phyloP scores from a whole-genome alignment of 2,329 filamentous ascomycete genomes.

The Phyllosticta capitalensis region DNA sequence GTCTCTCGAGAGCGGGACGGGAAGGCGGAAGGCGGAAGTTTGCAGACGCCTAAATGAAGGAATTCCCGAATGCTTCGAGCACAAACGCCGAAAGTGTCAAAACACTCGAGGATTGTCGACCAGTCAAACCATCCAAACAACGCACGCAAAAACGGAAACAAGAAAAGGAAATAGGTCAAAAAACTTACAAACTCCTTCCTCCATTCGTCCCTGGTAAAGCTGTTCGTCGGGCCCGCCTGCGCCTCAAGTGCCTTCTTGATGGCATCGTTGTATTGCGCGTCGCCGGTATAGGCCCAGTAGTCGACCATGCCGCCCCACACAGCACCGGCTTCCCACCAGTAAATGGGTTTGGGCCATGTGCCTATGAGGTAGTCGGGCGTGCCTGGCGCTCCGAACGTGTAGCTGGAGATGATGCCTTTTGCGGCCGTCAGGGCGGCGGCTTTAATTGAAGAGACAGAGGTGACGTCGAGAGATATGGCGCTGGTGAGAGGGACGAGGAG shows the following conservation, averaged over 20 bases:
- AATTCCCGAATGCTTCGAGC: no score
- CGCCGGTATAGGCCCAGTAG: slow-evolving; percentile 35
- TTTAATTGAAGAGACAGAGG: not conserved
- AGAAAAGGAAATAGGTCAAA: not conserved
- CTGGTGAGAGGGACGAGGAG: not conserved
- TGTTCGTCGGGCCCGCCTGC: slow-evolving; percentile 61
- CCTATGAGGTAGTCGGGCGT: slow-evolving; percentile 31
- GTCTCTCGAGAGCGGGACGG: slow-evolving; percentile 1
- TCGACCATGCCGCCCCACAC: slow-evolving; percentile 31
- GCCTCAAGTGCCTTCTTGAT: slow-evolving; percentile 51
- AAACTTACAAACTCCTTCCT: slow-evolving; percentile 19
- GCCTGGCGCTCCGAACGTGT: slow-evolving; percentile 3
- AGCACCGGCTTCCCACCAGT: slow-evolving; percentile 35
- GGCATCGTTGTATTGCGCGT: slow-evolving; percentile 28
- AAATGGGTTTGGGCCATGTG: slow-evolving; percentile 40
- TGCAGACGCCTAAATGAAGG: no score
- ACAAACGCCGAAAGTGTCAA: no score
- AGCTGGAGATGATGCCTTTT: slow-evolving; percentile 4
- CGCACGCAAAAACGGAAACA: no score
- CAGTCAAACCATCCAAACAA: no score
- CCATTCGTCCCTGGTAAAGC: slow-evolving; percentile 52
- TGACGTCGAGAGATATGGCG: not conserved
- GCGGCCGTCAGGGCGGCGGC: slow-evolving; percentile 1
- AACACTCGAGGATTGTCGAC: no score
- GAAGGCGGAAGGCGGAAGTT: slow-evolving; percentile 35